Evolutionary conservation across 2,329 filamentous ascomycete genomes (phyloP).

Genomic region (Uncinocarpus reesii): DNA sequence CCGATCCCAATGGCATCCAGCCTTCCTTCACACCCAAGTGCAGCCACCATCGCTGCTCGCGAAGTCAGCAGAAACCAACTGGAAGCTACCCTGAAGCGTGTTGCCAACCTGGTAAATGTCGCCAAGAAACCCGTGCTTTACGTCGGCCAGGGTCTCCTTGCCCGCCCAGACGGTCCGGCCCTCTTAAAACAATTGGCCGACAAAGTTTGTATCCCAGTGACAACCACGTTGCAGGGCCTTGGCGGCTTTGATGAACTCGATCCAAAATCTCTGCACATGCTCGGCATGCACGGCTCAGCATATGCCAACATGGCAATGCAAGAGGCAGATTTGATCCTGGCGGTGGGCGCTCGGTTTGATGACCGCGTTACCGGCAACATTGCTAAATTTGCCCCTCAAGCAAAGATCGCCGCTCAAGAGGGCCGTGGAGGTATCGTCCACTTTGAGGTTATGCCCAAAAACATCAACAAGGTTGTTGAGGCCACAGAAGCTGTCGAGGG

Average conservation of each 20-base stretch:
- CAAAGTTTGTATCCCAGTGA: slow-evolving; percentile 85
- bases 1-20: slow-evolving; percentile 70
- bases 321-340: slow-evolving; percentile 90
- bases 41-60: slow-evolving; percentile 70
- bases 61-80: slow-evolving; percentile 64
- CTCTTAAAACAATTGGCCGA: slow-evolving; percentile 79
- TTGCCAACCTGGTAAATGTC: slow-evolving; percentile 71
- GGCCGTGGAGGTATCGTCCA: slow-evolving; percentile 89
- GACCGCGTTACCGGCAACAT: slow-evolving; percentile 82
- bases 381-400: slow-evolving; percentile 77
- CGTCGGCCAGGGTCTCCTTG: slow-evolving; percentile 80
- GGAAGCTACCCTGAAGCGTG: slow-evolving; percentile 60
- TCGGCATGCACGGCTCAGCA: slow-evolving; percentile 94
- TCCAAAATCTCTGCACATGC: slow-evolving; percentile 91
- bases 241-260: slow-evolving; percentile 89
- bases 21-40: slow-evolving; percentile 71
- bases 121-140: slow-evolving; percentile 94
- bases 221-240: slow-evolving; percentile 87
- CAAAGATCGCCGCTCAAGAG: slow-evolving; percentile 73
- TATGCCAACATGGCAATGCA: slow-evolving; percentile 99
- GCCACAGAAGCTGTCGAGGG: slow-evolving; percentile 92
- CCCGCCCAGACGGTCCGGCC: slow-evolving; percentile 64
- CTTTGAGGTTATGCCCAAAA: slow-evolving; percentile 98
- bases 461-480: slow-evolving; percentile 99
- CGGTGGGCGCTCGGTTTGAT: slow-evolving; percentile 86